Percentiles rank a stretch among this genome's conserved stretches.
Conservation (phyloP, 2,329 filamentous ascomycete species). For the Clonostachys rosea region DNA sequence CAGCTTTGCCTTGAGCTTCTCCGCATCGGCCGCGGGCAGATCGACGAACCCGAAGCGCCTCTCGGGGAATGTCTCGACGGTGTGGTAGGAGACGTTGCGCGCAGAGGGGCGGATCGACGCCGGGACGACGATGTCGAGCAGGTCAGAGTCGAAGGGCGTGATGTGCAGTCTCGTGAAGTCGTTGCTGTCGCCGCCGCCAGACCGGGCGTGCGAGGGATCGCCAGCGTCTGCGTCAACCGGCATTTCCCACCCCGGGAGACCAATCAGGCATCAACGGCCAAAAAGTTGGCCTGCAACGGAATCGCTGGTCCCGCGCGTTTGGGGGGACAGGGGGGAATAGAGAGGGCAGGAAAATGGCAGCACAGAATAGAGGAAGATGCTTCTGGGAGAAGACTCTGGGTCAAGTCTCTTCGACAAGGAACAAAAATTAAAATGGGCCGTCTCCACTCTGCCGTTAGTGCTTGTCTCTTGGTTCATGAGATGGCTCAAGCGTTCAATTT, state of each 20-base stretch:
- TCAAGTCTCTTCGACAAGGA: no score
- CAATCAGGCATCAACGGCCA: no score
- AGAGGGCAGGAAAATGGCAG: not conserved
- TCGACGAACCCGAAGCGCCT: constrained; percentile 87
- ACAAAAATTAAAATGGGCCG: no score
- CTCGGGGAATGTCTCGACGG: constrained; percentile 82
- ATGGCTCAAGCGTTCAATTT: no score
- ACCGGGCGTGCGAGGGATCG: not conserved
- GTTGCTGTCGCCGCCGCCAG: not conserved
- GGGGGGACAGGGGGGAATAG: not conserved
- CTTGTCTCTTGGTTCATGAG: no score
- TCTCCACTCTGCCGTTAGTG: no score
- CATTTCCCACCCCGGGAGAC: no score
- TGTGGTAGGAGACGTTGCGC: constrained; percentile 83
- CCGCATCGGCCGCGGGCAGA: constrained; percentile 73
- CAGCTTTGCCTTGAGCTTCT: constrained; percentile 88
- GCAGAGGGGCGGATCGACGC: constrained; percentile 61
- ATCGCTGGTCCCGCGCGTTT: not conserved
- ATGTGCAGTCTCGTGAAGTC: constrained; percentile 64
- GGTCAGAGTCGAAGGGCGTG: constrained; percentile 72
- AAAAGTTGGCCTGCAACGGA: not conserved
- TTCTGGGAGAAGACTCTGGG: no score
- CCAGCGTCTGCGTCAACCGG: no score
- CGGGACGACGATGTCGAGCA: constrained; percentile 70
- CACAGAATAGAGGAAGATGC: no score